Conservation (phyloP, 2,329 filamentous ascomycete species). For the Orbilia brochopaga region DNA sequence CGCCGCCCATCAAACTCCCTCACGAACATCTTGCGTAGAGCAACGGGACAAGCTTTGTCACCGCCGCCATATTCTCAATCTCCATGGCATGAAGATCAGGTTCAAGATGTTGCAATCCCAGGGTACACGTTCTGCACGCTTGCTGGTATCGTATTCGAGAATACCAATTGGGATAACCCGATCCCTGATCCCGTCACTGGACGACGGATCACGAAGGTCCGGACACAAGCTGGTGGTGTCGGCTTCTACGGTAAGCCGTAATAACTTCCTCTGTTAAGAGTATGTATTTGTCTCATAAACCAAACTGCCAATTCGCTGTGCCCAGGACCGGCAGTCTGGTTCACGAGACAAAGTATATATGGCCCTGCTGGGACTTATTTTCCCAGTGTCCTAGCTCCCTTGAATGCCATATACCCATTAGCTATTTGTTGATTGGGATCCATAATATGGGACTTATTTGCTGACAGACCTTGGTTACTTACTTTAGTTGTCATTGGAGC, state of each 20-base stretch:
- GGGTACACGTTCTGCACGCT: neutral
- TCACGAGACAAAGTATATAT: too few relatives aligned
- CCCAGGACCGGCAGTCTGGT: too few relatives aligned
- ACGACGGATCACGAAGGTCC: neutral
- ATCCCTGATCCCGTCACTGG: neutral
- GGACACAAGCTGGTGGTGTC: neutral
- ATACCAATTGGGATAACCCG: neutral
- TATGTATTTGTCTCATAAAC: neutral
- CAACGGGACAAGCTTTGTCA: neutral
- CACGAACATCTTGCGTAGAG: neutral
- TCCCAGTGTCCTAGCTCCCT: too few relatives aligned
- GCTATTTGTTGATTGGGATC: neutral
- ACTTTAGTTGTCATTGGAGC: neutral
- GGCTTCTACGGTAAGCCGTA: slow-evolving; percentile 1
- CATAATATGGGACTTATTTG: neutral
- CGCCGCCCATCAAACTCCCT: neutral
- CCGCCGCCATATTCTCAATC: neutral
- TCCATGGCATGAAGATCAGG: neutral
- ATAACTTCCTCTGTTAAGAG: neutral
- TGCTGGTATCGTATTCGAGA: neutral
- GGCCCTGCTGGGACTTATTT: too few relatives aligned
- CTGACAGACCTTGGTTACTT: neutral
- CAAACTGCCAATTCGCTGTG: too few relatives aligned
- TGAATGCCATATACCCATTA: too few relatives aligned
- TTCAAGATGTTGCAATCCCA: neutral